Conservation (phyloP, 2,329 filamentous ascomycete species). For the Beauveria varroae region DNA sequence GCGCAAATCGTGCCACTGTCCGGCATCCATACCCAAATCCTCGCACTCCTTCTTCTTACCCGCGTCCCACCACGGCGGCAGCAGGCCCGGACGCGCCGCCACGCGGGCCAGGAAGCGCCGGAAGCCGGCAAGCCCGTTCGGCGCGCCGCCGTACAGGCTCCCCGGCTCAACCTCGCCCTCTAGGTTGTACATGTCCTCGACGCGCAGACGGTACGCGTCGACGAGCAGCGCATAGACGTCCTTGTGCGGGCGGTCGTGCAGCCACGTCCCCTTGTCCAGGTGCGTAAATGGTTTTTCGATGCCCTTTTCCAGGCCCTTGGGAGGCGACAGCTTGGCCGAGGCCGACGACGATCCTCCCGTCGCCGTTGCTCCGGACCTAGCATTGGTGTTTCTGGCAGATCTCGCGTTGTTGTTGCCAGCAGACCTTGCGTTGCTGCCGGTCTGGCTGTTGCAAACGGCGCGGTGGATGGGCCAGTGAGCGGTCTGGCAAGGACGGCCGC, state of each 20-base stretch:
- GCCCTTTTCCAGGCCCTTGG: slow-evolving; percentile 22
- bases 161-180: slow-evolving; percentile 20
- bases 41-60: slow-evolving; percentile 32
- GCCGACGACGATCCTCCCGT: not conserved
- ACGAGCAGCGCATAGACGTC: slow-evolving; percentile 40
- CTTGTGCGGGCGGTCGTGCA: slow-evolving; percentile 34
- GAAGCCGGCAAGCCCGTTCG: slow-evolving; percentile 25
- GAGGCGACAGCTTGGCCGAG: slow-evolving; percentile 12
- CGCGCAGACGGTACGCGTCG: slow-evolving; percentile 40
- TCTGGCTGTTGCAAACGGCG: slow-evolving; percentile 28
- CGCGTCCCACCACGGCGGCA: slow-evolving; percentile 38
- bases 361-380: no score
- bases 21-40: slow-evolving; percentile 21
- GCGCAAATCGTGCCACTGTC: slow-evolving; percentile 22
- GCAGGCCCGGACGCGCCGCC: slow-evolving; percentile 20
- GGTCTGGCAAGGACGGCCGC: slow-evolving; percentile 44
- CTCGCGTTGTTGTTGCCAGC: no score
- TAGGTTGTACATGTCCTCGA: slow-evolving; percentile 28
- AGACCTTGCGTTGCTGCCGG: not conserved
- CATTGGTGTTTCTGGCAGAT: no score
- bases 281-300: slow-evolving; percentile 30
- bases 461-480: slow-evolving; percentile 43
- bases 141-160: slow-evolving; percentile 22
- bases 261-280: slow-evolving; percentile 32
- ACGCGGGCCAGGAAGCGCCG: slow-evolving; percentile 26